Conservation (phyloP, 176 grass and related monocot species). For the Musa troglodytarum region DNA sequence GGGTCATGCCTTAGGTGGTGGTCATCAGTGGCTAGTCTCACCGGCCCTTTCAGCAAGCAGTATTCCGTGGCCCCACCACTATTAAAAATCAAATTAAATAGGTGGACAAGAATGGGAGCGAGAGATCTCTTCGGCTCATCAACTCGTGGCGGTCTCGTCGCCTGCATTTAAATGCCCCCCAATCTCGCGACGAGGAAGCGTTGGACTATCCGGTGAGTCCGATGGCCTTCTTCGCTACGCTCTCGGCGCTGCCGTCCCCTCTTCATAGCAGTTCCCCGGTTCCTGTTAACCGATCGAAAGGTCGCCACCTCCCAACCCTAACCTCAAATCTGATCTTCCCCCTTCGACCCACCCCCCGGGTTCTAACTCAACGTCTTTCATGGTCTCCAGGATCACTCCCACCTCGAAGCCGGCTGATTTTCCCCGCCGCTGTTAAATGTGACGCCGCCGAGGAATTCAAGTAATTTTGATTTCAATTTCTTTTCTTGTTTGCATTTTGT, state of each 20-base stretch:
- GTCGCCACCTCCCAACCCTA: background rate
- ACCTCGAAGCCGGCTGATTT: background rate
- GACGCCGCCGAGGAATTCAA: background rate
- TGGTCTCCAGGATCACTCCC: background rate
- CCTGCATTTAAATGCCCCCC: background rate
- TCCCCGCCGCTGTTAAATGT: background rate
- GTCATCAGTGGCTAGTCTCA: too few species aligned
- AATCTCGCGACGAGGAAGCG: background rate
- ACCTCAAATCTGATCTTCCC: too few species aligned
- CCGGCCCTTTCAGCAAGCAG: too few species aligned
- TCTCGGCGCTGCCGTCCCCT: constrained; percentile 1
- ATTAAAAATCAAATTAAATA: too few species aligned
- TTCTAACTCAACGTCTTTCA: too few species aligned
- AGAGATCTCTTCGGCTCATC: background rate
- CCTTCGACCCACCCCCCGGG: background rate
- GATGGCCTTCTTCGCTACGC: constrained; percentile 18
- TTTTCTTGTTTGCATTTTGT: background rate
- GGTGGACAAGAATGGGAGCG: too few species aligned
- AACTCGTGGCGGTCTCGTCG: background rate
- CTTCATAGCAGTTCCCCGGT: constrained; percentile 6
- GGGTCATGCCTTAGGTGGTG: too few species aligned
- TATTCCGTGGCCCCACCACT: too few species aligned
- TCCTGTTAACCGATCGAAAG: background rate
- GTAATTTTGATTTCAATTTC: background rate
- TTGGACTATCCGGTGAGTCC: background rate